Base-by-base conservation (phyloP, 305 asterid genomes). In the Solanum aculeatissimum region DNA sequence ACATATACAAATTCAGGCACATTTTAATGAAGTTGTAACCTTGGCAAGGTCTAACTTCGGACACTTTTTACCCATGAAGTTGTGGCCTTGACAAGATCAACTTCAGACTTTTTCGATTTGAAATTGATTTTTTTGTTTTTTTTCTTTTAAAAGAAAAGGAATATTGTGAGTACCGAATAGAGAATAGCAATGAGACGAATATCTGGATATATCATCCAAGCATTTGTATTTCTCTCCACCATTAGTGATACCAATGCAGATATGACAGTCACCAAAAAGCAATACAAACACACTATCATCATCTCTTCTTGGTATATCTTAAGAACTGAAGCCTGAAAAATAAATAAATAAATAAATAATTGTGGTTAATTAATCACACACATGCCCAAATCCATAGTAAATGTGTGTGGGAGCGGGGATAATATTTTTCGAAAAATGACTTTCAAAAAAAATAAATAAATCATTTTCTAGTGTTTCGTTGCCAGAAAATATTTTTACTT, bases 291-390 rank as follows among this genome's bases (percentile, higher is more conserved):
- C 32, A 90, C 89, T 19, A 91, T 81, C 32, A 86, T 88, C 92
- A 89, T 92, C 91, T 92, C 89, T 14, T 86, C 84, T 19, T 90
- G 92, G 85, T 88, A 92, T 78, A 87, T 83, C 88, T 92, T 90
- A 69, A 92, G 89, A 71, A 91, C 89, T 19, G 87, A 85, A 49
- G 92, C 82, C 90, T 92, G 91, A 86, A 85, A 60, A 2, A 45
- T 6, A 35, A 62, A 21, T 4, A 4, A 3, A 27, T 13, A 9
- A 23, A 60, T 11, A 3, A 11, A 47, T 19, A 16, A 55, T 25
- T 14, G 14, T 35, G n/a, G 5, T 58, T 0, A 32, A 65, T 81
- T 15, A 32, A 45, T 16, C 43, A 32, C 16, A 19, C 53, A 54
- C 9, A 6, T 3, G n/a, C 13, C 9, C 2, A 42, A 12, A 54